Conservation (phyloP, 2,329 filamentous ascomycete species). For the Drechslerella stenobrocha region DNA sequence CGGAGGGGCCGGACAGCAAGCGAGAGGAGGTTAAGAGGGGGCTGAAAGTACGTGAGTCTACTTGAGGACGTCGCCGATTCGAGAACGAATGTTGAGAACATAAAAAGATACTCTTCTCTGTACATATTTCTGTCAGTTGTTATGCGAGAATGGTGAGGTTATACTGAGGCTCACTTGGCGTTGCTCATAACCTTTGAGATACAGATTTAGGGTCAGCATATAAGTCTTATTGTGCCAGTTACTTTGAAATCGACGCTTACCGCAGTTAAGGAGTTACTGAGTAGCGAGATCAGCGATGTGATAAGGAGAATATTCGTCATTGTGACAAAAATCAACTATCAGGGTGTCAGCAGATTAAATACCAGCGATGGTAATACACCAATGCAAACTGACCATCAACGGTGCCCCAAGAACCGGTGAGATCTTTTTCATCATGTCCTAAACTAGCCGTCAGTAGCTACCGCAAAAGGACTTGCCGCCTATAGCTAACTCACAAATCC, state of each 20-base stretch:
- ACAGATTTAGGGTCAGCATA: too few relatives aligned
- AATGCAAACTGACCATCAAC: conserved; percentile 58
- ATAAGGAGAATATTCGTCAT: conserved; percentile 78
- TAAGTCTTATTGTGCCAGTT: too few relatives aligned
- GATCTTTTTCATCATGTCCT: conserved; percentile 53
- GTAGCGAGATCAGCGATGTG: conserved; percentile 75
- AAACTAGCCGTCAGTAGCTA: conserved; percentile 56
- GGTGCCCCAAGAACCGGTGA: conserved; percentile 61
- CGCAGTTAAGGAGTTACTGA: conserved; percentile 71
- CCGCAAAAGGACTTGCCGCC: conserved; percentile 64
- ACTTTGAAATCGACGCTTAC: conserved; percentile 53
- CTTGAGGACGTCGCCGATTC: conserved; percentile 68
- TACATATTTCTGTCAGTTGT: background rate
- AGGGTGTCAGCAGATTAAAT: conserved; percentile 7
- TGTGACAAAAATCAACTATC: conserved; percentile 70
- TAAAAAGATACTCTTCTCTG: conserved; percentile 70
- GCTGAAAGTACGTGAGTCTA: conserved; percentile 70
- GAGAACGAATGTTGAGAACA: conserved; percentile 62
- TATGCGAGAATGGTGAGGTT: background rate
- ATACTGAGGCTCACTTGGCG: conserved; percentile 54
- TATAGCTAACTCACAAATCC: conserved; percentile 64
- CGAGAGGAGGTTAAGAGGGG: conserved; percentile 73
- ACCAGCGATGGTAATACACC: background rate
- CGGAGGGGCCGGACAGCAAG: conserved; percentile 72
- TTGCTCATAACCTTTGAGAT: conserved; percentile 59